Evolutionary conservation across 495 filamentous ascomycete species (phyloP).

Genomic region (Aspergillus hancockii): DNA sequence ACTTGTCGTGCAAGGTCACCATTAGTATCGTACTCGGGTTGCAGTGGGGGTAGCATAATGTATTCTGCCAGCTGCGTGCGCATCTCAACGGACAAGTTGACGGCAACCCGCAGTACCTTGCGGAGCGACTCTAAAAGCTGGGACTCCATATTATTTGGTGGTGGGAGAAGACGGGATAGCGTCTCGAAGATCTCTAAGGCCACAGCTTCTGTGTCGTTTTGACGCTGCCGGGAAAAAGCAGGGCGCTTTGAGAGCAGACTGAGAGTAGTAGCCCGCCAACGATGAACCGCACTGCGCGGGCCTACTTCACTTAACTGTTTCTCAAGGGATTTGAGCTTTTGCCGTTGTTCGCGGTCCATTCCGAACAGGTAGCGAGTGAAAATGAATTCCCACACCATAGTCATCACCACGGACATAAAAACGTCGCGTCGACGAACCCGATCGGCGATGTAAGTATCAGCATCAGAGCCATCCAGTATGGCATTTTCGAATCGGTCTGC

Average conservation of each 20-base stretch:
- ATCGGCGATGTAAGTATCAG: conserved; percentile 81
- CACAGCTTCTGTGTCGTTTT: conserved; percentile 85
- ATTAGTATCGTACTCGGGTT: conserved; percentile 90
- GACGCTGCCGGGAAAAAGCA: conserved; percentile 71
- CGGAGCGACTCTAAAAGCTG: conserved; percentile 79
- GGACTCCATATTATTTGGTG: conserved; percentile 70
- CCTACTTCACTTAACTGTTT: conserved; percentile 88
- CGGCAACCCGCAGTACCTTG: conserved; percentile 79
- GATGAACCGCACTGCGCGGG: conserved; percentile 76
- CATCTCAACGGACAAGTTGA: conserved; percentile 91
- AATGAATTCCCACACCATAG: conserved; percentile 96
- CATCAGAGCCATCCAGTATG: conserved; percentile 89
- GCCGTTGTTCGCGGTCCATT: conserved; percentile 94
- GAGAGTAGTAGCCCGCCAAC: conserved; percentile 93
- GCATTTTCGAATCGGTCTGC: conserved; percentile 91
- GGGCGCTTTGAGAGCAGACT: conserved; percentile 79
- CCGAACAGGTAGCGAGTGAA: conserved; percentile 98
- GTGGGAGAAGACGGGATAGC: conserved; percentile 77
- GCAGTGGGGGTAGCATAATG: conserved; percentile 94
- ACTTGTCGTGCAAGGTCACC: conserved; percentile 84
- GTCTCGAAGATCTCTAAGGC: conserved; percentile 81
- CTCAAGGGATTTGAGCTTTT: conserved; percentile 92
- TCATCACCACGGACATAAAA: conserved; percentile 97
- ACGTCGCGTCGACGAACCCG: conserved; percentile 84
- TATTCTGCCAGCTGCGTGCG: conserved; percentile 93